Evolutionary conservation across 2,329 filamentous ascomycete species (phyloP).

Genomic region (Botrytis deweyae): DNA sequence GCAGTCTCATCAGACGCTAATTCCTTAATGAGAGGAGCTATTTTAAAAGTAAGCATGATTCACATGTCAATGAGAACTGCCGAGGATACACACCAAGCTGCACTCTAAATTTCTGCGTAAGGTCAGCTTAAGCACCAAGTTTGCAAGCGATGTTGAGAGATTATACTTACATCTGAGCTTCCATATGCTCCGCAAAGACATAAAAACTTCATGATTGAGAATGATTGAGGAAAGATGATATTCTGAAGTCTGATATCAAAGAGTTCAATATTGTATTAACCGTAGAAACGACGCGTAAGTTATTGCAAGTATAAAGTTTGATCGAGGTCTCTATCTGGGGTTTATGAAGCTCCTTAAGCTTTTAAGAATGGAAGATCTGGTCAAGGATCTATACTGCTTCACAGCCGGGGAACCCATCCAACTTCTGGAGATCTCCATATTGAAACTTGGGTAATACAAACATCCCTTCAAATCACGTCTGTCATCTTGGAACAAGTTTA

Average conservation of each 20-base stretch:
- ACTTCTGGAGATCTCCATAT: neutral
- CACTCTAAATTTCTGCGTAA: conserved; percentile 54
- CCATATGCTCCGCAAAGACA: conserved; percentile 59
- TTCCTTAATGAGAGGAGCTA: conserved; percentile 52
- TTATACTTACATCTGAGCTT: conserved; percentile 50
- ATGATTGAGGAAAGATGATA: neutral
- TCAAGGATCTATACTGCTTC: neutral
- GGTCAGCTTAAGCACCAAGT: conserved; percentile 23
- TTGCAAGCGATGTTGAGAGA: conserved; percentile 22
- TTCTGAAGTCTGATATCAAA: neutral
- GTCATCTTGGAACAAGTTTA: conserved; percentile 2
- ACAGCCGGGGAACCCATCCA: neutral
- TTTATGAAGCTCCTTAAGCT: conserved; percentile 6
- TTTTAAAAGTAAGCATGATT: conserved; percentile 24
- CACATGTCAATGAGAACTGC: conserved; percentile 3
- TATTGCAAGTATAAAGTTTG: neutral
- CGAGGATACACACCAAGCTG: conserved; percentile 46
- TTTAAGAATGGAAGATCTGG: neutral
- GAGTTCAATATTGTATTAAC: neutral
- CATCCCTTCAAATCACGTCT: conserved; percentile 9
- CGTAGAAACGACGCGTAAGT: neutral
- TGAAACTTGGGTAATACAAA: conserved; percentile 17
- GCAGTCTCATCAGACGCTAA: conserved; percentile 47
- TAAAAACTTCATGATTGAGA: conserved; percentile 51
- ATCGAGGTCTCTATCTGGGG: neutral